phyloP scores from a whole-genome alignment of 495 filamentous ascomycete species.

The Emericellopsis terricola region DNA sequence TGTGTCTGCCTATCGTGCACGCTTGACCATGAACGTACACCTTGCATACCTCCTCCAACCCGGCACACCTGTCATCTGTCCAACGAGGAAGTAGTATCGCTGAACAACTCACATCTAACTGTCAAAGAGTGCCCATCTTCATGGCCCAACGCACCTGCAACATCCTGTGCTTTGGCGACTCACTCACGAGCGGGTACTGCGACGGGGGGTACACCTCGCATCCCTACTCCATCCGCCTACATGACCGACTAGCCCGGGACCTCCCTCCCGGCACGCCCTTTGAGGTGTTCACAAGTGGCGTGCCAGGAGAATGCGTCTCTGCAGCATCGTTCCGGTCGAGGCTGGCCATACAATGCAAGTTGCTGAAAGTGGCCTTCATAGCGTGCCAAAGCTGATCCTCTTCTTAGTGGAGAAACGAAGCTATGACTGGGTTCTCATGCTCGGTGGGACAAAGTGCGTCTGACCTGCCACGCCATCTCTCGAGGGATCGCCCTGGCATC shows the following conservation, averaged over 20 bases:
- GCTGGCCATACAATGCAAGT: no score
- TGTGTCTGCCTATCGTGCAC: no score
- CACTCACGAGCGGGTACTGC: conserved; percentile 39
- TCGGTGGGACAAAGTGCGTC: conserved; percentile 32
- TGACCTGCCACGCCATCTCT: background rate
- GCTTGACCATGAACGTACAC: no score
- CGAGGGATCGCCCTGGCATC: background rate
- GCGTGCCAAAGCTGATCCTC: no score
- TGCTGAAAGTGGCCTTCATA: no score
- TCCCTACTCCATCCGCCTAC: conserved; percentile 29
- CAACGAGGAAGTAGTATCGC: no score
- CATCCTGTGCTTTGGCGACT: conserved; percentile 49
- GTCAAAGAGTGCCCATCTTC: no score
- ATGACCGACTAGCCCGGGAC: conserved; percentile 20
- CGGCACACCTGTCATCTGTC: no score
- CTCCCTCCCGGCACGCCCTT: conserved; percentile 14
- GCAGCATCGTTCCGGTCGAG: conserved; percentile 23
- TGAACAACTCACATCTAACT: no score
- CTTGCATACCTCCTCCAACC: no score
- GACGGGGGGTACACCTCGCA: conserved; percentile 22
- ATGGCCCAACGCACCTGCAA: conserved; percentile 15
- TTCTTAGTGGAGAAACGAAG: background rate
- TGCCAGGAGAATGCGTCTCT: conserved; percentile 31
- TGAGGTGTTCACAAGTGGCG: conserved; percentile 21
- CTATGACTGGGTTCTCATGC: conserved; percentile 23